Percentiles rank a stretch among this genome's conserved stretches.
Evolutionary conservation across 2,329 filamentous ascomycete genomes (phyloP).

Genomic region (Sclerotinia sclerotiorum): DNA sequence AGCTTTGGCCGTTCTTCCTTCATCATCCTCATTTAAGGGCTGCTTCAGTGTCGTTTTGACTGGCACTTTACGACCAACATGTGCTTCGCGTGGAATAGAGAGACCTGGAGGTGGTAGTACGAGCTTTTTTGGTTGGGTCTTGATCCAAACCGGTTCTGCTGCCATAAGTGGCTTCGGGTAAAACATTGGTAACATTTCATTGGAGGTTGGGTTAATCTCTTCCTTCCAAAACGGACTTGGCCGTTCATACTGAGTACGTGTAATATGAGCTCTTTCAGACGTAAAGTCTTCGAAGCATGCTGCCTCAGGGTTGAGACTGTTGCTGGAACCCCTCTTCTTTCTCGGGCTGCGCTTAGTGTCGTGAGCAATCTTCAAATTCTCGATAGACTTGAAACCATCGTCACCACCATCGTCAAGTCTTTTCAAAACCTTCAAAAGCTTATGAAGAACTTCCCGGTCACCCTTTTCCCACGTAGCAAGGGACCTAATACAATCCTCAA

Average conservation of each 20-base stretch:
- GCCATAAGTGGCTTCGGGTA: neutral
- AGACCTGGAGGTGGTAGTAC: slow-evolving; percentile 3
- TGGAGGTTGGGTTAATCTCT: neutral
- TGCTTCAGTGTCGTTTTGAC: slow-evolving; percentile 8
- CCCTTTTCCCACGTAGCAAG: slow-evolving; percentile 28
- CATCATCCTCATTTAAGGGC: slow-evolving; percentile 25
- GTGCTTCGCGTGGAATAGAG: neutral
- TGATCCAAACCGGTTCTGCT: slow-evolving; percentile 19
- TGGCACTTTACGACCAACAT: slow-evolving; percentile 9
- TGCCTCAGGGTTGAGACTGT: slow-evolving; percentile 31
- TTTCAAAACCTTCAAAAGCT: slow-evolving; percentile 31
- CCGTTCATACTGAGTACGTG: neutral
- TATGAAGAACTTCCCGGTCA: slow-evolving; percentile 28
- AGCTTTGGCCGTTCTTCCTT: slow-evolving; percentile 31
- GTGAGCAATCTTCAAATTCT: neutral
- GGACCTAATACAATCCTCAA: slow-evolving; percentile 26
- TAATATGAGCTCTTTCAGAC: slow-evolving; percentile 21
- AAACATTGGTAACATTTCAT: slow-evolving; percentile 13
- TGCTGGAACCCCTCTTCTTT: neutral
- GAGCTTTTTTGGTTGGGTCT: neutral
- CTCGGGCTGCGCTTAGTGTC: neutral
- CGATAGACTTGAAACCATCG: neutral
- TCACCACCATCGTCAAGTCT: slow-evolving; percentile 19
- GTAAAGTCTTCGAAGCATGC: slow-evolving; percentile 25
- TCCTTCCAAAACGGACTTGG: slow-evolving; percentile 7